Evolutionary conservation across 1,139 yeast species (phyloP).

Genomic region (Sugiyamaella neomexicana): DNA sequence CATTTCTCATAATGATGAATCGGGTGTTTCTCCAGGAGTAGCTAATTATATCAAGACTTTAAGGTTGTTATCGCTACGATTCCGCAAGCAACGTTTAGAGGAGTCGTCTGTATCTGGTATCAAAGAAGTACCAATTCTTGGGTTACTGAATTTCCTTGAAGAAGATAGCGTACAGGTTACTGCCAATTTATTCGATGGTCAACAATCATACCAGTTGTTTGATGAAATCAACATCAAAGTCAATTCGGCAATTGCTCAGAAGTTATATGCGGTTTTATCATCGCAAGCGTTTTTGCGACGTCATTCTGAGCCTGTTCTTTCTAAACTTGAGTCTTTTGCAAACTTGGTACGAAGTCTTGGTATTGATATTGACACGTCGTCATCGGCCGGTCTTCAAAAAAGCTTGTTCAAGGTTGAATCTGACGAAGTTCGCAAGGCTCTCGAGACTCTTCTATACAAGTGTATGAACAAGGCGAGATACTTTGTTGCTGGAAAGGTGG

Average conservation of each 20-base stretch:
- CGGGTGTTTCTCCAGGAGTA: conserved; percentile 49
- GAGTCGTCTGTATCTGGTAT: conserved; percentile 40
- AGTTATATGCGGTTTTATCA: conserved; percentile 72
- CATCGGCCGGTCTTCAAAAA: conserved; percentile 69
- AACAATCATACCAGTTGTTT: conserved; percentile 58
- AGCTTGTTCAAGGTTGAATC: conserved; percentile 69
- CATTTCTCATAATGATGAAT: conserved; percentile 36
- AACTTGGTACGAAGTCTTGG: conserved; percentile 61
- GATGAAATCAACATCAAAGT: conserved; percentile 80
- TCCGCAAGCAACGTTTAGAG: conserved; percentile 61
- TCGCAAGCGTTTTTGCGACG: conserved; percentile 82
- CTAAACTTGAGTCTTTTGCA: conserved; percentile 77
- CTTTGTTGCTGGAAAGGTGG: conserved; percentile 84
- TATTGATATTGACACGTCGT: conserved; percentile 68
- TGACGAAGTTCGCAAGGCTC: conserved; percentile 63
- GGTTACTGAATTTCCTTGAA: conserved; percentile 77
- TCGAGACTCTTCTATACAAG: conserved; percentile 78
- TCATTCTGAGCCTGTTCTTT: conserved; percentile 80
- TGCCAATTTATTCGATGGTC: conserved; percentile 65
- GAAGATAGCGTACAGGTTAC: conserved; percentile 77
- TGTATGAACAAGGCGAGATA: conserved; percentile 85
- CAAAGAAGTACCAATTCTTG: conserved; percentile 49
- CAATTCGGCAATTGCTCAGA: conserved; percentile 83
- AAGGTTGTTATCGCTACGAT: conserved; percentile 64
- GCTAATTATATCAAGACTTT: conserved; percentile 67